Evolutionary conservation across 768 basidiomycete genomes (phyloP).

Genomic region (Galerina sulciceps): DNA sequence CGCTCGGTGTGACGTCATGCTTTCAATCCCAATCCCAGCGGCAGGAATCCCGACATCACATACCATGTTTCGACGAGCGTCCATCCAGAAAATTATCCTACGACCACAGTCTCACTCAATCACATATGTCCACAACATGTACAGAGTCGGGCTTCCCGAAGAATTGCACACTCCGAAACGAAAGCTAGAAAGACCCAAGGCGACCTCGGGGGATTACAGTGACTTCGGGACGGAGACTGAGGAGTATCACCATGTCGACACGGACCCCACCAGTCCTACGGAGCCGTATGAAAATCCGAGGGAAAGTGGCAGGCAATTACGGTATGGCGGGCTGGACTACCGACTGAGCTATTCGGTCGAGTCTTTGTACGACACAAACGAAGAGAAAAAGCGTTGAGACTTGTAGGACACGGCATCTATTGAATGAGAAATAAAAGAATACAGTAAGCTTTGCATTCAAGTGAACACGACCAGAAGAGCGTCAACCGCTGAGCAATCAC

Average conservation of each 20-base stretch:
- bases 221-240: conserved; percentile 12
- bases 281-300: conserved; percentile 15
- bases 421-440: too few species aligned
- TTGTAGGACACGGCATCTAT: too few species aligned
- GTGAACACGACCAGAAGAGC: too few species aligned
- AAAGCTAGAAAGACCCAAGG: not conserved
- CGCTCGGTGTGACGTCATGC: too few species aligned
- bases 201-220: conserved; percentile 8
- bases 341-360: too few species aligned
- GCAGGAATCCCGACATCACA: not conserved
- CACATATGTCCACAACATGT: not conserved
- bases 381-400: too few species aligned
- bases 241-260: conserved; percentile 17
- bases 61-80: not conserved
- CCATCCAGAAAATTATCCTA: not conserved
- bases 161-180: not conserved
- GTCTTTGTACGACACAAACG: too few species aligned
- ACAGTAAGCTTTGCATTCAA: too few species aligned
- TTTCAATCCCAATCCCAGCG: too few species aligned
- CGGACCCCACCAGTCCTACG: conserved; percentile 13
- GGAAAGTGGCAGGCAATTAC: conserved; percentile 14
- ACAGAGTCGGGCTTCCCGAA: not conserved
- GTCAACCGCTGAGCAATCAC: too few species aligned
- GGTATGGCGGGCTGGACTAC: conserved; percentile 7
- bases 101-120: not conserved